Evolutionary conservation across 2,329 filamentous ascomycete species (phyloP), one percentile per base, ranked within the genome.

Genomic region (Penicillium sumatraense): DNA sequence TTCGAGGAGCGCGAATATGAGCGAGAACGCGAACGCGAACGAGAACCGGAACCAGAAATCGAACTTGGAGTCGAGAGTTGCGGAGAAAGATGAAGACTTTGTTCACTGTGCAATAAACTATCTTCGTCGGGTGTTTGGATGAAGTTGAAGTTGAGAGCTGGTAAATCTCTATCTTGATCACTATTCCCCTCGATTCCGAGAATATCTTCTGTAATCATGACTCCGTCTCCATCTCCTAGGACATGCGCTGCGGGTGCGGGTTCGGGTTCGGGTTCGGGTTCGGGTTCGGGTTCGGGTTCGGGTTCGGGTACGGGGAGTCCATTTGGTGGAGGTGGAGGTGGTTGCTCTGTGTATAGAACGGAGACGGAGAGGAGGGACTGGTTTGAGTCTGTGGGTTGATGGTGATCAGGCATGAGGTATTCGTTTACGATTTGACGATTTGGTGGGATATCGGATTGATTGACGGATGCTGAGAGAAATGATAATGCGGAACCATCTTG

Each of bases 361-460:
- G n/a, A n/a, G n/a, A n/a, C n/a, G n/a, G n/a, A n/a, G n/a, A 63
- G 24, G 5, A 63, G 51, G 8, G 63, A 64, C 5, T 46, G 52
- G 1, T 51, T 56, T 21, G 57, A 62, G 10, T 47, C 54, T 27
- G 24, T 51, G 51, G 16, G 23, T 20, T 31, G 21, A 24, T 14
- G 48, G 46, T n/a, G n/a, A n/a, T n/a, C n/a, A 11, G 29, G 33
- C 10, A 36, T 9, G 3, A 53, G 52, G 11, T 47, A 26, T 13
- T 60, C 58, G 1, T 56, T 42, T 13, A 65, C 57, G 16, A 63
- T 53, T 38, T 65, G 63, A 9, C 60, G 59, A 50, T 60, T 57
- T 9, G 54, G 29, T 16, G 50, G 41, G 8, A 45, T 38, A 16
- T 56, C 36, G 3, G 54, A 64, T 50, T 60, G 58, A 27, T 62